Evolutionary conservation across 108 stramenopile genomes (phyloP), one percentile per base, ranked within the genome.

Genomic region (Pseudonitzschia delicatissima): DNA sequence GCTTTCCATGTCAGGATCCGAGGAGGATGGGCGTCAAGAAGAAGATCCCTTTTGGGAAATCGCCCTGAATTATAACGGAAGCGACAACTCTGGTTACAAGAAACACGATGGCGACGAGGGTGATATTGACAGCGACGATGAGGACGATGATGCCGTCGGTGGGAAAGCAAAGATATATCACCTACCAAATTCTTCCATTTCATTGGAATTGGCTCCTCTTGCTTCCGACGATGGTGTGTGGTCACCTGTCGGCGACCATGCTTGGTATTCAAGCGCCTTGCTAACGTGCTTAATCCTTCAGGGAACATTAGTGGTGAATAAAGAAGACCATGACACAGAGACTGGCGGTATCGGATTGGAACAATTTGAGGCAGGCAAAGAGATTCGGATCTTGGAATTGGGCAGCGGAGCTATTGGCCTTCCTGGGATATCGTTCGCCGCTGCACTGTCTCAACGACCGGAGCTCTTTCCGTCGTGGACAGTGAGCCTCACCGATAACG

Each of bases 331-430:
- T 34, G n/a, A 20, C 20, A 35, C 62, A 52, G 34, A 67, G 15
- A 28, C 34, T 21, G n/a, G 51, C 13, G 31, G 58, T 11, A 51
- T n/a, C 9, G n/a, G n/a, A n/a, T n/a, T n/a, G n/a, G n/a, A n/a
- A n/a, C n/a, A n/a, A n/a, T n/a, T n/a, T n/a, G 36, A 13, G 5
- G 52, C 13, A 20, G 7, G 25, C 9, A 47, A 39, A 32, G 15
- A 0, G 11, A n/a, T 71, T 34, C 45, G 65, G 29, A 60, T 63
- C 7, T 32, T 82, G 32, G 82, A 82, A 57, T 37, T 82, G 3
- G 82, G 82, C 36, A 82, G 82, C 72, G 82, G 82, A 5, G 82
- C 82, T 13, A 70, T 78, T 5, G 82, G 74, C 2, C 57, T 82
- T 25, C 50, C 67, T 12, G 82, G 82, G 17, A 49, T 82, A 13